Base-by-base conservation (phyloP, 108 stramenopile genomes). In the Cylindrotheca closterium region DNA sequence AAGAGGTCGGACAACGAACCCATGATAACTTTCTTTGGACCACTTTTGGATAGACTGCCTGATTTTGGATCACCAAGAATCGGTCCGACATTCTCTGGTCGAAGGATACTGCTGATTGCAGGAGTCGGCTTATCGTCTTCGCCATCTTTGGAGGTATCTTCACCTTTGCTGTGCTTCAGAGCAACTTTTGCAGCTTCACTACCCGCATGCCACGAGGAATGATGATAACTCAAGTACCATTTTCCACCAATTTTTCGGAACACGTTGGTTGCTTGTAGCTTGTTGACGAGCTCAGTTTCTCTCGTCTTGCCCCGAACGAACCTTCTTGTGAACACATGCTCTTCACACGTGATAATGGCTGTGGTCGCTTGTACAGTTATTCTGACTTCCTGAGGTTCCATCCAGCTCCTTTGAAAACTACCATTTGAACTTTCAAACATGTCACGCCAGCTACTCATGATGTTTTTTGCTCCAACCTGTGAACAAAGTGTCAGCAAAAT, bases 191-290 rank as follows among this genome's bases (percentile, higher is more conserved):
- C 84, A 34, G 86, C 86, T 10, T 83, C 70, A 55, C 82, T 84
- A 49, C 87, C 86, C 2, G 84, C 78, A 68, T 92, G 91, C 86
- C 86, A 93, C 7, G 85, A 84, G 8, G 88, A 85, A 65, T 93
- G 92, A 47, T 89, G 85, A 73, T 93, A 87, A 12, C 73, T 73
- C 79, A 93, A 77, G 67, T 78, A 84, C 92, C 92, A 93, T 51
- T 75, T 77, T 3, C 75, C 83, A 19, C 78, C 77, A 32, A 89
- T 74, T 65, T 93, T 93, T 58, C 88, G 72, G 70, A 90, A 93
- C 47, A 93, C 85, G 71, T 93, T 93, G 23, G 92, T 90, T 1
- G 88, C 83, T 7, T 71, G 33, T 17, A 92, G 59, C 65, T 87
- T 89, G 68, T 88, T 92, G 54, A 87, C 59, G 17, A 85, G 56